Evolutionary conservation across 805 yeast genomes (phyloP), one percentile per base, ranked within the genome.

Genomic region (Allodekkera sacchari): DNA sequence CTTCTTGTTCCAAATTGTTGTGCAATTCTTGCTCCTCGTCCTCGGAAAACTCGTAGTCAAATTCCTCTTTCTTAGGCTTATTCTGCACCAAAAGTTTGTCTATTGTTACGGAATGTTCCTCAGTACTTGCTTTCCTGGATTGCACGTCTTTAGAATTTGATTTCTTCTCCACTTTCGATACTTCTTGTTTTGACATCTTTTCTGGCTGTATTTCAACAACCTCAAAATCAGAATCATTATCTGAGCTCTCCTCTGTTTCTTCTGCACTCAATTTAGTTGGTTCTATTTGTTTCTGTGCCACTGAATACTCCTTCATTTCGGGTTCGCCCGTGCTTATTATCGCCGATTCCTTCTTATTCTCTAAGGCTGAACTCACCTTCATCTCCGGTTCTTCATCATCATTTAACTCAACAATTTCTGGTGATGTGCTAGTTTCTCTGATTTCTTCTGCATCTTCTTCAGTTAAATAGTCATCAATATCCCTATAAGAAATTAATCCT

Each of bases 21-120:
- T 69, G 66, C 4, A 85, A 52, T 14, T 74, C 71, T 22, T 74
- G 76, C 35, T 85, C 94, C 36, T 88, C 96, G 12, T 77, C 78
- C 33, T 83, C 87, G 16, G 74, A 75, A 50, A 80, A 80, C 33
- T 74, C 83, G 44, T 78, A 81, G 33, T 77, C 82, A 7, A 44
- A 37, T 2, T 38, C 25, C 9, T 32, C 34, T 26, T 8, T n/a
- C n/a, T 16, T 22, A 18, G 10, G 14, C 6, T 14, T 34, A 31
- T 11, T 27, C 12, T 12, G 26, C 37, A 11, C 20, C 31, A 17
- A 21, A 17, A 10, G 12, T 13, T n/a, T 27, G 12, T n/a, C n/a
- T n/a, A n/a, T n/a, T n/a, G n/a, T n/a, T n/a, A n/a, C n/a, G 7
- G 3, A 13, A 9, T 22, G 22, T 12, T n/a, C 27, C 21, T 30